Evolutionary conservation across 2,329 filamentous ascomycete species (phyloP).

Genomic region (Aureobasidium sp.): DNA sequence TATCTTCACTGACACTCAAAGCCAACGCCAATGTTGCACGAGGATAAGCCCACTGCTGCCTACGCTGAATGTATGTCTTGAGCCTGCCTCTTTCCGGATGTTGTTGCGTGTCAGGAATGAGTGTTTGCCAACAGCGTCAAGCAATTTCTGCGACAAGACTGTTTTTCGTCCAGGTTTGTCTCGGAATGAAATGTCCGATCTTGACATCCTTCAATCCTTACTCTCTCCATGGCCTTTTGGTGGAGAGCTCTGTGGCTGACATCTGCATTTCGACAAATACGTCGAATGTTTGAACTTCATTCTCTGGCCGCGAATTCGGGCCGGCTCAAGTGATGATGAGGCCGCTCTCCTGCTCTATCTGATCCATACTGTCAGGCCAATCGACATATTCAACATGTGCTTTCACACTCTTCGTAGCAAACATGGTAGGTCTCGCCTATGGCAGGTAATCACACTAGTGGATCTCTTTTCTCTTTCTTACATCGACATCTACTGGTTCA

Average conservation of each 20-base stretch:
- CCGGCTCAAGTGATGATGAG: background rate
- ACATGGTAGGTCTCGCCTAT: background rate
- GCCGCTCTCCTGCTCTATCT: background rate
- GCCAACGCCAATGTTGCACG: background rate
- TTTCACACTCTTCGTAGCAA: background rate
- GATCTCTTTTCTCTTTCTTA: background rate
- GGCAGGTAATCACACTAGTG: background rate
- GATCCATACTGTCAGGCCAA: background rate
- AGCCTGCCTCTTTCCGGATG: background rate
- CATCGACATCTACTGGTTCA: too few species aligned
- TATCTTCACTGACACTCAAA: background rate
- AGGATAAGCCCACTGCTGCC: background rate
- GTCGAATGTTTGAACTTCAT: background rate
- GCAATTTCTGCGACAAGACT: background rate
- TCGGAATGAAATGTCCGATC: too few species aligned
- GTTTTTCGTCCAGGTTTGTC: background rate
- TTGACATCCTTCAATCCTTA: background rate
- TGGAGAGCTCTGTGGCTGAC: background rate
- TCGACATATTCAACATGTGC: background rate
- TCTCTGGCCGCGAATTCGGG: background rate
- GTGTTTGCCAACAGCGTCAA: background rate
- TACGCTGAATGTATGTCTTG: background rate
- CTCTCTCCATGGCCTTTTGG: background rate
- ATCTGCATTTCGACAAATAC: background rate
- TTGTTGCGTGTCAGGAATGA: background rate